phyloP scores from a whole-genome alignment of 805 yeast genomes.

The Brettanomyces sp. region DNA sequence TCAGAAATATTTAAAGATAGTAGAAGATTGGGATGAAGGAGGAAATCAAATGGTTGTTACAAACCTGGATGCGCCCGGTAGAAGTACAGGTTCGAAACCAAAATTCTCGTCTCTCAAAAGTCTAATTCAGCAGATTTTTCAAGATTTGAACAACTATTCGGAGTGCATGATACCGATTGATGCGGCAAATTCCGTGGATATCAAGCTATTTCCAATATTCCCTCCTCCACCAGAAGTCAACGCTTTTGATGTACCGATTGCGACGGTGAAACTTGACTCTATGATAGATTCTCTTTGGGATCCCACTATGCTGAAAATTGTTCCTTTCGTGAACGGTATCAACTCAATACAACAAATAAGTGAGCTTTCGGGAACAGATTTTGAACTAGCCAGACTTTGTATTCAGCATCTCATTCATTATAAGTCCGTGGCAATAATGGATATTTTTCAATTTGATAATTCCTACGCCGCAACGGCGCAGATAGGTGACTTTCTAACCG shows the following conservation, averaged over 20 bases:
- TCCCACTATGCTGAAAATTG: conserved; percentile 84
- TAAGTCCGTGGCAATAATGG: conserved; percentile 72
- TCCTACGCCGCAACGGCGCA: conserved; percentile 83
- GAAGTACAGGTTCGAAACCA: conserved; percentile 15
- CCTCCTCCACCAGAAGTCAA: conserved; percentile 71
- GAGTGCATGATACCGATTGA: conserved; percentile 95
- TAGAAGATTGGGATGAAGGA: conserved; percentile 21
- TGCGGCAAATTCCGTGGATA: conserved; percentile 80
- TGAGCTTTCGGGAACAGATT: conserved; percentile 72
- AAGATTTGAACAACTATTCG: conserved; percentile 88
- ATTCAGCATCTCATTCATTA: conserved; percentile 88
- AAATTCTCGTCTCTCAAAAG: conserved; percentile 51
- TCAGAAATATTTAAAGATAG: conserved; percentile 22
- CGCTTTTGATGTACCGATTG: conserved; percentile 83
- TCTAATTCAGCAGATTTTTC: conserved; percentile 80
- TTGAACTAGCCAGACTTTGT: conserved; percentile 69
- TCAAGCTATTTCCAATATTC: conserved; percentile 84
- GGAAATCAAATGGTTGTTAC: conserved; percentile 17
- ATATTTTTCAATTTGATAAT: conserved; percentile 82
- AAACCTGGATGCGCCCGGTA: conserved; percentile 11
- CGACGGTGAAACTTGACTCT: conserved; percentile 66
- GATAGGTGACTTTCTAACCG: conserved; percentile 58
- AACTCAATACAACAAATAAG: conserved; percentile 75
- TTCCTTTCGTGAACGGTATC: conserved; percentile 82
- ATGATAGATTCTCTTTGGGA: conserved; percentile 93